Percentiles rank a stretch among this genome's conserved stretches.
phyloP scores from a whole-genome alignment of 306 rosid species.

The Sesbania bispinosa region DNA sequence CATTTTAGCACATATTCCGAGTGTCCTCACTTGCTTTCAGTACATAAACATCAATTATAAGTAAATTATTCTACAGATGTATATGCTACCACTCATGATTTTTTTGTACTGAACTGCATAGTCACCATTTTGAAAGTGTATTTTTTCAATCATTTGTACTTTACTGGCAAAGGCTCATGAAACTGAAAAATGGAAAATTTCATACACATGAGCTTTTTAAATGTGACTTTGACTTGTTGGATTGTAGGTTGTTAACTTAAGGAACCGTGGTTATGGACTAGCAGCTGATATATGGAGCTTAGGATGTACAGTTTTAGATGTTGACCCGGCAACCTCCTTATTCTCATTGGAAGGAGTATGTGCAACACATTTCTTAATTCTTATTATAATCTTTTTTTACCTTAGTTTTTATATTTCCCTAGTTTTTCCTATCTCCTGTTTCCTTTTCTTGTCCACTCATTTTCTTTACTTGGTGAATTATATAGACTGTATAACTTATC shows the following conservation, averaged over 20 bases:
- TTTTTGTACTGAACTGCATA: background rate
- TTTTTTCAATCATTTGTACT: background rate
- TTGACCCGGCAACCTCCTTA: conserved; percentile 46
- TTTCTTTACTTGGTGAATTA: too few species aligned
- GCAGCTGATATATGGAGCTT: conserved; percentile 60
- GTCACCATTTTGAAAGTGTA: background rate
- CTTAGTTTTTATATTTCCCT: too few species aligned
- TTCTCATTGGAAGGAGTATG: conserved; percentile 55
- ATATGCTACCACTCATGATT: background rate
- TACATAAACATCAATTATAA: background rate
- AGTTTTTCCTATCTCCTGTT: too few species aligned
- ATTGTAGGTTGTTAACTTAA: conserved; percentile 44
- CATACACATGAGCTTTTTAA: background rate
- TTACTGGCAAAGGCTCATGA: background rate
- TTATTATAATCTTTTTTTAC: background rate
- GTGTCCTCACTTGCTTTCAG: background rate
- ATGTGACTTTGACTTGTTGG: background rate
- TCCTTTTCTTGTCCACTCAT: too few species aligned
- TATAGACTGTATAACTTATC: too few species aligned
- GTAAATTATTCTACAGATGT: too few species aligned
- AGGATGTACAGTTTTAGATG: conserved; percentile 53
- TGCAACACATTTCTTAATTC: conserved; percentile 12
- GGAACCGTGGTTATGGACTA: conserved; percentile 40
- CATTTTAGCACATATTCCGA: background rate
- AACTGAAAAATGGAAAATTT: background rate